Evolutionary conservation across 768 basidiomycete genomes (phyloP).

Genomic region (Mycena galericulata): DNA sequence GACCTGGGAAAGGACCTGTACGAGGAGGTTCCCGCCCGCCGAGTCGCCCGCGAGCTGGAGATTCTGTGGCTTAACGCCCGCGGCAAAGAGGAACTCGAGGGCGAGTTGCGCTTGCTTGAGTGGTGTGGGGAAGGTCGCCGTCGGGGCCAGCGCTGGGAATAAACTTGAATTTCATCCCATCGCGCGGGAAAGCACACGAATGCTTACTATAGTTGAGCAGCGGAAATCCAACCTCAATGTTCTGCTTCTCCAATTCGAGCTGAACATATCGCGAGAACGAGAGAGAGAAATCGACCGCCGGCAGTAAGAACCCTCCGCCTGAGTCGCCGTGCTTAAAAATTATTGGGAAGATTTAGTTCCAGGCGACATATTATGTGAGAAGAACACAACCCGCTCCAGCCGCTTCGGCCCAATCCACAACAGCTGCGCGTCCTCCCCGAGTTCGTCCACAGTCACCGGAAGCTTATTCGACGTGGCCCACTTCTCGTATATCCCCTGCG

Average conservation of each 20-base stretch:
- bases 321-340: background rate
- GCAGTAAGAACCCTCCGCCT: conserved; percentile 49
- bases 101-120: conserved; percentile 44
- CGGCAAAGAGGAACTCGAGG: conserved; percentile 43
- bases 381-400: no score
- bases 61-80: conserved; percentile 47
- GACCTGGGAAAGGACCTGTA: conserved; percentile 46
- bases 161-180: background rate
- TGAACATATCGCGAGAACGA: conserved; percentile 47
- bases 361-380: no score
- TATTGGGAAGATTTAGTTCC: no score
- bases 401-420: no score
- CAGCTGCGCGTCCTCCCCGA: no score
- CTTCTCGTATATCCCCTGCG: no score
- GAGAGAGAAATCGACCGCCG: conserved; percentile 36
- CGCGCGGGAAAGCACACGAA: background rate
- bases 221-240: conserved; percentile 29
- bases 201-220: conserved; percentile 5
- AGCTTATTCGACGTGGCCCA: no score
- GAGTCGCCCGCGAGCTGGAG: conserved; percentile 51
- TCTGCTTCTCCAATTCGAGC: conserved; percentile 38
- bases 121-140: conserved; percentile 43
- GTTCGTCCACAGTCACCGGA: no score
- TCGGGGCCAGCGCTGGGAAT: conserved; percentile 43
- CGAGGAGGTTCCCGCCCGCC: conserved; percentile 48